Conservation (phyloP, 305 asterid species). For the Andrographis paniculata region DNA sequence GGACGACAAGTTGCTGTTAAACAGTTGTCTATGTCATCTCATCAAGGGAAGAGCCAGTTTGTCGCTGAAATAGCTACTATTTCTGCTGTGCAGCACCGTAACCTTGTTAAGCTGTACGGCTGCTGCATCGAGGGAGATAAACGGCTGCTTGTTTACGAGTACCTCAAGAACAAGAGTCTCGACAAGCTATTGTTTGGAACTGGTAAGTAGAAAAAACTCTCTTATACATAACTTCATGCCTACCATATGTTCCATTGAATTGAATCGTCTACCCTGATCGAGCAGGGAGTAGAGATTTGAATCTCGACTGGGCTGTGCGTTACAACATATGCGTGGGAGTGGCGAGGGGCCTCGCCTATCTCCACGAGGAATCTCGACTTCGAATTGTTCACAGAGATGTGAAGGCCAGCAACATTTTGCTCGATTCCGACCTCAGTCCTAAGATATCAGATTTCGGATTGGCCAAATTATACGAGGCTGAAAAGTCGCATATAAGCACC, state of each 20-base stretch:
- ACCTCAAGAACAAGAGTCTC: constrained; percentile 47
- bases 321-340: constrained; percentile 72
- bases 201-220: constrained; percentile 15
- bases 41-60: constrained; percentile 57
- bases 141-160: constrained; percentile 50
- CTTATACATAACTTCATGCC: constrained; percentile 15
- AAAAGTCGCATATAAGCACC: constrained; percentile 75
- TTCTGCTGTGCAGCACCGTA: constrained; percentile 57
- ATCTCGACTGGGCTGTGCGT: constrained; percentile 65
- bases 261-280: constrained; percentile 16
- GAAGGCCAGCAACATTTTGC: constrained; percentile 87
- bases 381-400: constrained; percentile 85
- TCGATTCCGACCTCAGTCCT: constrained; percentile 58
- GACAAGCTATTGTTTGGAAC: constrained; percentile 35
- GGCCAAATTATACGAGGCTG: constrained; percentile 82
- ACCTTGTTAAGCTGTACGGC: constrained; percentile 53
- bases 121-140: constrained; percentile 53
- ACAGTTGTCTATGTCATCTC: not conserved
- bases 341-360: constrained; percentile 50
- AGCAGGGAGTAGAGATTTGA: constrained; percentile 30
- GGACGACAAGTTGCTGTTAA: not conserved
- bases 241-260: not conserved
- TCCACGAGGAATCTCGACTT: constrained; percentile 79
- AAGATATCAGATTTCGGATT: constrained; percentile 85
- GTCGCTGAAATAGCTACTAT: constrained; percentile 53